phyloP scores from a whole-genome alignment of 1,139 yeast genomes.

The Yamadazyma kanchanaburiensis region DNA sequence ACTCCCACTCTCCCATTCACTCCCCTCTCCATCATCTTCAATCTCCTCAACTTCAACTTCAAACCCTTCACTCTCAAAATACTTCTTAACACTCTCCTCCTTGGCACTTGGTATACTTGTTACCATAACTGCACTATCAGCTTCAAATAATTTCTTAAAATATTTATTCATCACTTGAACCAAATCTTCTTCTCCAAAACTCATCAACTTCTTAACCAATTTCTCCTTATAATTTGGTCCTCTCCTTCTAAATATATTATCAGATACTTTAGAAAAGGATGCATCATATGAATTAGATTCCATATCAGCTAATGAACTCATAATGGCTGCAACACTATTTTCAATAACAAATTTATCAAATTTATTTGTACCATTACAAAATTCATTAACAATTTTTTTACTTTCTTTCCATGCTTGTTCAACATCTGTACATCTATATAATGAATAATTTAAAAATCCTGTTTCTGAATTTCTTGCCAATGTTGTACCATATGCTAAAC shows the following conservation, averaged over 20 bases:
- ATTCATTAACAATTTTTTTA: slow-evolving; percentile 60
- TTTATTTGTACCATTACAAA: slow-evolving; percentile 47
- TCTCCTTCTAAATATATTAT: slow-evolving; percentile 62
- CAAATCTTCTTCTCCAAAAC: slow-evolving; percentile 58
- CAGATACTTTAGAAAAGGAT: slow-evolving; percentile 62
- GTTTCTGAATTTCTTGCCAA: slow-evolving; percentile 59
- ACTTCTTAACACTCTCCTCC: slow-evolving; percentile 42
- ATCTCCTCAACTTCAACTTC: slow-evolving; percentile 56
- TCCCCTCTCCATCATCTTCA: slow-evolving; percentile 17
- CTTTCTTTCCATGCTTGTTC: slow-evolving; percentile 69
- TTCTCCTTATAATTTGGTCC: slow-evolving; percentile 60
- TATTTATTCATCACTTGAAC: slow-evolving; percentile 54
- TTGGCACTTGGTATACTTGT: slow-evolving; percentile 73
- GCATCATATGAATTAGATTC: slow-evolving; percentile 63
- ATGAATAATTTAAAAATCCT: slow-evolving; percentile 62
- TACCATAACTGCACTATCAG: slow-evolving; percentile 56
- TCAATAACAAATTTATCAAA: slow-evolving; percentile 61
- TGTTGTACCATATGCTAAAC: slow-evolving; percentile 87
- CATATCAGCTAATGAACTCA: slow-evolving; percentile 63
- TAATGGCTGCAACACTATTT: slow-evolving; percentile 74
- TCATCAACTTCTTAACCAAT: slow-evolving; percentile 46
- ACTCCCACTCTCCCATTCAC: slow-evolving; percentile 13
- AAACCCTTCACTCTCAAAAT: slow-evolving; percentile 57
- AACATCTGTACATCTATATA: slow-evolving; percentile 85
- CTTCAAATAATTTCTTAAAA: slow-evolving; percentile 58